Base-by-base conservation (phyloP, 305 asterid genomes). In the Fraxinus albicans region DNA sequence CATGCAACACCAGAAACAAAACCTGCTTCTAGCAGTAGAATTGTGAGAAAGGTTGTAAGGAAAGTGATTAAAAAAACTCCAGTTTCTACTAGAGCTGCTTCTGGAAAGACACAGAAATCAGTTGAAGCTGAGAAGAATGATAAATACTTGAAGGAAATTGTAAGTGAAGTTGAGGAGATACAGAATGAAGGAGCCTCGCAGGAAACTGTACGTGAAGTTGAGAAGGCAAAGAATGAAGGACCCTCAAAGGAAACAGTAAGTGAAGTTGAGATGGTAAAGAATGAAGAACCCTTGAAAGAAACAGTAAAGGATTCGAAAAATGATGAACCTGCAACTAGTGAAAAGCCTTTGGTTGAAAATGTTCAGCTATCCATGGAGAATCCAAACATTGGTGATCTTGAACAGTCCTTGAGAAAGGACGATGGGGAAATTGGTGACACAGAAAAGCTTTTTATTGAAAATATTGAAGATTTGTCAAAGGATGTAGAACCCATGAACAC, bases 11-110 rank as follows among this genome's bases (percentile, higher is more conserved):
- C 77, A 15, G 87, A 73, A 76, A 74, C 86, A 34, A 89, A 91
- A 85, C 84, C 88, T 81, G 80, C 73, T 40, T 73, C 89, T 47
- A 84, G 88, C 23, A 65, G 77, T 36, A 91, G 84, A 88, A 82
- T 81, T 50, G 82, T 86, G 79, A 85, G 84, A 84, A 91, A 73
- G 87, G 87, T 87, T 19, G 89, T 88, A 21, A 89, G 86, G 83
- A 89, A 80, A 77, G 86, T 82, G 83, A 81, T 88, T 33, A 87
- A 73, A 77, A 91, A 81, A 82, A 70, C 78, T 58, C 85, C 86
- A n/a, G 85, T 69, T 70, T 81, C 88, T 23, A 83, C 84, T 80
- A 82, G 80, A 82, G 78, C 85, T 78, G 83, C 82, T 80, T 44
- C 79, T 29, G 81, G 79, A 65, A 80, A 76, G 82, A 72, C 80